These are phyloP conservation scores for Wickerhamomyces mucosus DNA, from an alignment of 805 yeast species.

Conservation along the genomic window DNA sequence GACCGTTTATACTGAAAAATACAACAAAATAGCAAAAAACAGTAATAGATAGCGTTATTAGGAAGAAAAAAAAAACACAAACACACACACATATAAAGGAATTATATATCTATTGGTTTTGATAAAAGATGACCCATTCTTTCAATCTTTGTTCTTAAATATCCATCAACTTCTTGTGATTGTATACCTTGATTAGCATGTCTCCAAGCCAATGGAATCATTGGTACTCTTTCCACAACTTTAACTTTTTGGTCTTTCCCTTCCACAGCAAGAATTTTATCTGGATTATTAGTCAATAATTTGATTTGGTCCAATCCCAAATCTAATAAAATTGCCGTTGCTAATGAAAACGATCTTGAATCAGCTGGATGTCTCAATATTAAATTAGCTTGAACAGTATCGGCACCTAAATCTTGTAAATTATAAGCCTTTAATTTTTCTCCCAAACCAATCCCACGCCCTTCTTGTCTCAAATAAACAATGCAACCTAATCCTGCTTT, in stretches of 20 bases:
- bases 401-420: conserved; percentile 95
- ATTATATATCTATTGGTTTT: conserved; percentile 24
- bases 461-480: conserved; percentile 94
- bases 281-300: conserved; percentile 90
- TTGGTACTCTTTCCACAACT: conserved; percentile 87
- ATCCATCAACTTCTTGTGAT: conserved; percentile 84
- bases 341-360: conserved; percentile 87
- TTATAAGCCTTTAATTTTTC: conserved; percentile 96
- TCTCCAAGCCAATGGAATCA: conserved; percentile 93
- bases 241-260: conserved; percentile 66
- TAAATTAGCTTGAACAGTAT: conserved; percentile 93
- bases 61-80: no score
- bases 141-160: conserved; percentile 86
- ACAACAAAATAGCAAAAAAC: no score
- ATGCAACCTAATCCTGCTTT: conserved; percentile 83
- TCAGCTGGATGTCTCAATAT: conserved; percentile 95
- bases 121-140: conserved; percentile 92
- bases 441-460: conserved; percentile 97
- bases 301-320: conserved; percentile 65
- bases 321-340: conserved; percentile 86
- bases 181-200: conserved; percentile 52
- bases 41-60: no score
- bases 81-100: no score
- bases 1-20: no score
- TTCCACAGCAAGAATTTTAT: conserved; percentile 90